Evolutionary conservation across 495 filamentous ascomycete species (phyloP), one percentile per base, ranked within the genome.

Genomic region (Penicillium parvum): DNA sequence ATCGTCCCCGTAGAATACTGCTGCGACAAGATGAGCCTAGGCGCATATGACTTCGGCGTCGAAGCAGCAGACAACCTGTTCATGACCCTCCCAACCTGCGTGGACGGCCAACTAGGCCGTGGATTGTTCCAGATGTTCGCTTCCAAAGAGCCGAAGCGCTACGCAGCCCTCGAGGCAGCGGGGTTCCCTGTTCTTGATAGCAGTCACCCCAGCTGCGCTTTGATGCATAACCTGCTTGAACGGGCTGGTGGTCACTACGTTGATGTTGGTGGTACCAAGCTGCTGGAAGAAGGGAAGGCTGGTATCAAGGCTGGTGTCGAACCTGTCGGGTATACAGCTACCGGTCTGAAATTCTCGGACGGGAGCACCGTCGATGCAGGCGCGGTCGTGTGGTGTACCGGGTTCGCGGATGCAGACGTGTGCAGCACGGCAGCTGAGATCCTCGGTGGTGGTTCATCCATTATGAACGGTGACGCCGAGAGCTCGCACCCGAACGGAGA

Each of bases 231-330:
- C 21, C 39, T 60, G 8, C 33, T 60, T 5, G 57, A 60, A 20
- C 45, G 47, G 0, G 50, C 50, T 11, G 68, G 68, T 7, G 68
- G 69, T 1, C 63, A 72, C 48, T 67, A 72, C 35, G 54, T 72
- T 5, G 66, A 72, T 40, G 54, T 68, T 5, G 66, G 66, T 8
- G 63, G 55, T 9, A 63, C 57, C 12, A 54, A 55, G 34, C 30
- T 62, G 19, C 51, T 69, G 12, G 58, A 48, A 7, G 53, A 63
- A 19, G 55, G 63, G 0, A 56, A 53, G 28, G 50, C 38, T n/a
- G 57, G 54, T 21, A 34, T 71, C 19, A 64, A 63, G 37, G 43
- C 58, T 5, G 38, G 43, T 20, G 49, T 58, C 7, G 47, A 61
- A 9, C 59, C 61, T n/a, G 40, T 53, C 7, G 42, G 29, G 3